Evolutionary conservation across 768 basidiomycete genomes (phyloP), one percentile per base, ranked within the genome.

Genomic region (Rubroboletus pulcherrimus): DNA sequence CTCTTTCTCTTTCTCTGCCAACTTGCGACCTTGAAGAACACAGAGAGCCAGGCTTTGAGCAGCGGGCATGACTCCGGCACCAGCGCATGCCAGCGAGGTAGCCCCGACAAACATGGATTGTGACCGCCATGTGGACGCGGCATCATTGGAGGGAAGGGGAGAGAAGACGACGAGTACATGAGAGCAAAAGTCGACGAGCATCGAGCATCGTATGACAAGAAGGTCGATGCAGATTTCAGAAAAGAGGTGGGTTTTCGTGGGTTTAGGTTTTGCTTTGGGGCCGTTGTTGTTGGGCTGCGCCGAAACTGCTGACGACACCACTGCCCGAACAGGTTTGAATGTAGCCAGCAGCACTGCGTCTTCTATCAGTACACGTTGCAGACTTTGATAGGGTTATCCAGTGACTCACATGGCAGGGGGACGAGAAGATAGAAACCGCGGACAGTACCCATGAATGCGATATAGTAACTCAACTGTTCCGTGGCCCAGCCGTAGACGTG

Each of bases 21-120:
- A 40, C 38, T 54, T 69, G 53, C 62, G 67, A 41, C 65, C 65
- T 35, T 77, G 75, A n/a, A 81, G 58, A n/a, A 88, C 76, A 61
- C 82, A 87, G 5, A 91, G 74, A 0, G 87, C 89, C 9, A 92
- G 75, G n/a, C 86, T 88, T 57, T 90, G 85, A 49, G 82, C 67
- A 0, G 86, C 79, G 8, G 90, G 89, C 52, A 81, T 79, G 14
- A 85, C 80, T 4, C 88, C 90, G 3, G 84, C 81, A 12, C 86
- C 86, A 41, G 88, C 79, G 19, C 82, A 81, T 7, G 82, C 79
- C 39, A 91, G 65, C 35, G 81, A 81, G 1, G 87, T 87, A 30
- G 84, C 74, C 0, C 73, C 80, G 11, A 83, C 73, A 61, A 87
- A 92, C 38, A 81, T 58, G 4, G 69, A 42, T 62, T 82, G 76